A percentile compares a stretch with the other conserved stretches of the same genome.
phyloP scores from a whole-genome alignment of 2,329 filamentous ascomycete genomes.

The Coniella vitis region DNA sequence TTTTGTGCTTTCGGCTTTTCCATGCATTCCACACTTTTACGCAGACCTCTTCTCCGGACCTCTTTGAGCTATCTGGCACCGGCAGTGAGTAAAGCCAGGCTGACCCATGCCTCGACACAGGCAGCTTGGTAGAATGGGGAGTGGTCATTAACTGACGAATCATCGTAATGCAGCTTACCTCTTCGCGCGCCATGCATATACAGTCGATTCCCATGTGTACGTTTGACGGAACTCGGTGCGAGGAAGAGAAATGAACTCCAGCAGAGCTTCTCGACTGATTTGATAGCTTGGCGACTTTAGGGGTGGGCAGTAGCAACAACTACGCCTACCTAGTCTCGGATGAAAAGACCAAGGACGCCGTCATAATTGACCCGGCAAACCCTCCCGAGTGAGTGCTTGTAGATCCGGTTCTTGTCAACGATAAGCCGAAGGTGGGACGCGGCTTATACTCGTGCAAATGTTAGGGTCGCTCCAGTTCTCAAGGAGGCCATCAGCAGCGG shows the following conservation, averaged over 20 bases:
- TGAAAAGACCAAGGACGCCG: slow-evolving; percentile 68
- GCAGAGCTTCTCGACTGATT: neutral
- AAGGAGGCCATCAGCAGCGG: slow-evolving; percentile 65
- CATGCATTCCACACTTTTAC: slow-evolving; percentile 38
- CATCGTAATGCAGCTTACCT: slow-evolving; percentile 23
- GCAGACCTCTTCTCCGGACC: slow-evolving; percentile 27
- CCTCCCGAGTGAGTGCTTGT: slow-evolving; percentile 58
- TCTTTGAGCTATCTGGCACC: slow-evolving; percentile 25
- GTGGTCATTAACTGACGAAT: neutral
- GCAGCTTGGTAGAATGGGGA: neutral
- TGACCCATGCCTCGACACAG: no score
- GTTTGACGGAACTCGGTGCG: no score
- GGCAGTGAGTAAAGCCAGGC: slow-evolving; percentile 23
- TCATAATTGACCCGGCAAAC: slow-evolving; percentile 75
- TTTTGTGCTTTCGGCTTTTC: no score
- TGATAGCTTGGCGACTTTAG: slow-evolving; percentile 43
- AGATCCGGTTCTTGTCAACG: neutral
- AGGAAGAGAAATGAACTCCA: neutral
- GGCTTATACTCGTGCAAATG: neutral
- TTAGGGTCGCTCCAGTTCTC: slow-evolving; percentile 55
- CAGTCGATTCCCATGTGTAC: slow-evolving; percentile 84
- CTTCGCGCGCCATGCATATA: slow-evolving; percentile 66
- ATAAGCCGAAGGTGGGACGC: no score
- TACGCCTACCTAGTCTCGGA: slow-evolving; percentile 79
- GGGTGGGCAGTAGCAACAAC: slow-evolving; percentile 73